Percentiles rank a stretch among this genome's conserved stretches.
Evolutionary conservation across 331 rosid species (phyloP).

Genomic region (Stylosanthes scabra): DNA sequence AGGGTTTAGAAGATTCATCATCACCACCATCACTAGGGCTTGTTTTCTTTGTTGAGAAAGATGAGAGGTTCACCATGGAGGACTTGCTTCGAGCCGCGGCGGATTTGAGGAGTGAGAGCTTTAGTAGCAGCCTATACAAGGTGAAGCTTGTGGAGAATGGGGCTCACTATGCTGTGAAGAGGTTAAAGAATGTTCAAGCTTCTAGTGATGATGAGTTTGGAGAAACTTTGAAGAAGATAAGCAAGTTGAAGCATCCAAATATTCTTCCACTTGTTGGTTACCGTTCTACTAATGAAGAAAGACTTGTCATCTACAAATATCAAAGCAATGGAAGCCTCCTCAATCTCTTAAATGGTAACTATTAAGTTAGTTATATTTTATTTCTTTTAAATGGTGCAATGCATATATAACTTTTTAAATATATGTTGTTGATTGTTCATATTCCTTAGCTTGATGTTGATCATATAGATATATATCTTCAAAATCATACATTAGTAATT

Average conservation of each 20-base stretch:
- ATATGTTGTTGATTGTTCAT: too few species aligned
- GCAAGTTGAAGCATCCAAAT: slow-evolving; percentile 65
- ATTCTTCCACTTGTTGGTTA: slow-evolving; percentile 79
- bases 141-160: slow-evolving; percentile 54
- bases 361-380: background rate
- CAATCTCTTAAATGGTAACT: slow-evolving; percentile 64
- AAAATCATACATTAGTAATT: too few species aligned
- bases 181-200: slow-evolving; percentile 67
- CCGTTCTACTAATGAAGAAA: slow-evolving; percentile 62
- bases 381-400: slow-evolving; percentile 8
- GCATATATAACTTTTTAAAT: background rate
- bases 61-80: slow-evolving; percentile 64
- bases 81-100: slow-evolving; percentile 71
- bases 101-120: slow-evolving; percentile 58
- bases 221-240: slow-evolving; percentile 56
- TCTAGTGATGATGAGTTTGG: slow-evolving; percentile 67
- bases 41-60: slow-evolving; percentile 69
- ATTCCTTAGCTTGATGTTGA: too few species aligned
- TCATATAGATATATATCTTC: too few species aligned
- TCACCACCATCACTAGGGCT: slow-evolving; percentile 47
- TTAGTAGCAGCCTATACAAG: slow-evolving; percentile 71
- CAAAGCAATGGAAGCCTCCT: slow-evolving; percentile 86
- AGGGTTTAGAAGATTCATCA: slow-evolving; percentile 29
- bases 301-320: slow-evolving; percentile 72
- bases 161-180: slow-evolving; percentile 62